These are phyloP conservation scores for Cajanus cajan DNA, from an alignment of 306 rosid species.

Conservation along the genomic window DNA sequence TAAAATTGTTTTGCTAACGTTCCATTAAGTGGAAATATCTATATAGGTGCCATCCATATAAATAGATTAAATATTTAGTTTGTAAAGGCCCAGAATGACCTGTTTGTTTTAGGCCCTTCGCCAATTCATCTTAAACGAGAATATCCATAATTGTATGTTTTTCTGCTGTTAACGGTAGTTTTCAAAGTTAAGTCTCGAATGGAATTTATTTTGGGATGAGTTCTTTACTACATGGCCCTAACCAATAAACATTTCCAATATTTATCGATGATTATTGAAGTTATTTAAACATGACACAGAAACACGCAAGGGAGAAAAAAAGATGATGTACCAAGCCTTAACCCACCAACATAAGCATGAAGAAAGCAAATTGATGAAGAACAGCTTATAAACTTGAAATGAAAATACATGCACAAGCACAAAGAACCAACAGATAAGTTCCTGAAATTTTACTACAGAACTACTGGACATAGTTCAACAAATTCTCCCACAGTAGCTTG, in stretches of 20 bases:
- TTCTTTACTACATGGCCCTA: neutral
- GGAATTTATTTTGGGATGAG: neutral
- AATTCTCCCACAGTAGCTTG: neutral
- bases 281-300: neutral
- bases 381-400: slow-evolving; percentile 11
- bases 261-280: neutral
- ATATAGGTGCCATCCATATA: neutral
- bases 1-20: neutral
- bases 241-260: neutral
- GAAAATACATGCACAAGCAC: slow-evolving; percentile 11
- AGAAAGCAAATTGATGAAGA: slow-evolving; percentile 14
- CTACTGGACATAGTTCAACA: slow-evolving; percentile 2
- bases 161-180: neutral
- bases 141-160: neutral
- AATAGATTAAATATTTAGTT: neutral
- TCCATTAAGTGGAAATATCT: neutral
- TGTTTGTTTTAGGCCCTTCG: neutral
- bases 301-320: neutral
- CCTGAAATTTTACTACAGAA: neutral
- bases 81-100: neutral
- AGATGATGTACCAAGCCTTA: neutral
- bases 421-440: neutral
- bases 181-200: neutral
- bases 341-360: neutral
- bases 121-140: neutral